Base-by-base conservation (phyloP, 257 asterid species). In the Voacanga thouarsii region DNA sequence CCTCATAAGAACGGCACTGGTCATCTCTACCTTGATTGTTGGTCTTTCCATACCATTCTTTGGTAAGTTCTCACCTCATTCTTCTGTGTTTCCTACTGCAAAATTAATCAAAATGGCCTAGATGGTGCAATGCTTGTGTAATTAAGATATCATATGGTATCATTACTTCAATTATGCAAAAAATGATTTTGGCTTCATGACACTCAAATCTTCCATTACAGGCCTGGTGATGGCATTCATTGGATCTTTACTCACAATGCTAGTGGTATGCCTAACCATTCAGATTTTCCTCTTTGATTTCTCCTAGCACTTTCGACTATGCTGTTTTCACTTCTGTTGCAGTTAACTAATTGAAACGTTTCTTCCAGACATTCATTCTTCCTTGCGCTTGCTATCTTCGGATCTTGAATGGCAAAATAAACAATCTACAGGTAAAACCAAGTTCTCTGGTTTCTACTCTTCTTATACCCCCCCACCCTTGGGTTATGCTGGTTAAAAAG, bases 321-420 rank as follows among this genome's bases (percentile, higher is more conserved):
- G 26, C 55, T 11, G 5, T 65, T 56, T 71, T 37, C 18, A 14
- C 43, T 70, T 70, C 70, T 33, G 21, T n/a, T 57, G 45, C 60
- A 1, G 53, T 64, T 2, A n/a, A 44, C 79, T 65, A 74, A 79
- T 65, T 41, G 15, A 43, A n/a, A 6, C 0, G 2, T 74, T 50
- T 75, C 23, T 76, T 55, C 21, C 89, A 93, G 99, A 92, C 96
- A 0, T 82, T 96, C 84, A 96, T 93, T 80, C 90, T 96, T 75
- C 99, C 97, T 28, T 93, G 99, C 64, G 92, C 87, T 37, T 96
- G 98, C 89, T 93, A 90, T 82, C 81, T 93, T 86, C 93, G 97
- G 89, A 93, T 96, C 88, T 79, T 85, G 77, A 84, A 84, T 68
- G 94, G 96, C 56, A 90, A 89, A 86, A 82, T 87, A 70, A 84